Conservation (phyloP, 2,329 filamentous ascomycete genomes). For the Nemania abortiva region DNA sequence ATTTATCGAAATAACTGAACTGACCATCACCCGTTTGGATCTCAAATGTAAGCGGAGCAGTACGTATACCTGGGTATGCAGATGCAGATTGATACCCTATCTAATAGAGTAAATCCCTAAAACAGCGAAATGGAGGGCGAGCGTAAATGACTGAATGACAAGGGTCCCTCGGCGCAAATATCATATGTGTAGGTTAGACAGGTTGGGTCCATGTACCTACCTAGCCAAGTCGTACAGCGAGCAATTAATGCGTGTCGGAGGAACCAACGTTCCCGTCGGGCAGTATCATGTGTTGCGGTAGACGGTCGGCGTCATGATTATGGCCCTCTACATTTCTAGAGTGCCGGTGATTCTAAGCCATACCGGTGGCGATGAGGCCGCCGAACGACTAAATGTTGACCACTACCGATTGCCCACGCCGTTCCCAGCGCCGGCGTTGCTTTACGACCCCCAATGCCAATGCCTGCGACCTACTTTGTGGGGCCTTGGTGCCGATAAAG, state of each 20-base stretch:
- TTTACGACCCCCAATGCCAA: conserved; percentile 9
- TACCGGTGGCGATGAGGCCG: conserved; percentile 30
- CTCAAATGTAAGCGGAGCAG: not conserved
- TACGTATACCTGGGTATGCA: not conserved
- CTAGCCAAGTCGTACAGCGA: not conserved
- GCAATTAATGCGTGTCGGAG: not conserved
- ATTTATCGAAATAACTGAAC: conserved; percentile 1
- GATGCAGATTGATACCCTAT: too few relatives aligned
- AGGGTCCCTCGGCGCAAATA: not conserved
- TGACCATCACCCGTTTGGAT: not conserved
- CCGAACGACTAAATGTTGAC: conserved; percentile 15
- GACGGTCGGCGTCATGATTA: conserved; percentile 1
- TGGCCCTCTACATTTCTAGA: conserved; percentile 17
- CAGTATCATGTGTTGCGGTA: conserved; percentile 10
- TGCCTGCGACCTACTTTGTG: conserved; percentile 12
- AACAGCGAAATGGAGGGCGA: not conserved
- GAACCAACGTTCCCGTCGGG: conserved; percentile 3
- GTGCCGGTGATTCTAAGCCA: conserved; percentile 3
- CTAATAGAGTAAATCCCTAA: too few relatives aligned
- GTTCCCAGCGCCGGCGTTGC: conserved; percentile 17
- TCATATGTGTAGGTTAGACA: not conserved
- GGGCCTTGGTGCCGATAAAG: conserved; percentile 16
- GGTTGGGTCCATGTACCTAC: not conserved
- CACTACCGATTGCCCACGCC: conserved; percentile 16
- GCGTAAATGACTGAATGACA: not conserved